Conservation (phyloP, 257 asterid species). For the Ehretia macrophylla region DNA sequence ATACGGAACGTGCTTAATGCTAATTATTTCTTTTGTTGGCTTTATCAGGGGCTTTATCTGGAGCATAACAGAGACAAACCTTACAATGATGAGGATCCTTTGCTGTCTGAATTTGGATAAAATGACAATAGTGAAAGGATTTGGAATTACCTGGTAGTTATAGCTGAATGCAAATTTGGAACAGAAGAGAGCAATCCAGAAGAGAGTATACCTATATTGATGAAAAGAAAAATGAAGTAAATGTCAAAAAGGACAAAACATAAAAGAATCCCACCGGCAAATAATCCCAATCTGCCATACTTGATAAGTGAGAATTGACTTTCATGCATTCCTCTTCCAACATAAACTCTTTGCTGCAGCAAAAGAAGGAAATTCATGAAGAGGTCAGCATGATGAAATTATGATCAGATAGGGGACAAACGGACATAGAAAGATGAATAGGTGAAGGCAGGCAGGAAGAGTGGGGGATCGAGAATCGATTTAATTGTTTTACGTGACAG, state of each 20-base stretch:
- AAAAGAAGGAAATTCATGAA: conserved; percentile 16
- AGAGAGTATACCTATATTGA: conserved; percentile 71
- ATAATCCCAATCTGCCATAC: conserved; percentile 40
- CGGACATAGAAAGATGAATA: not conserved
- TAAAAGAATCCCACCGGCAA: conserved; percentile 9
- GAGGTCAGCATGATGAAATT: conserved; percentile 16
- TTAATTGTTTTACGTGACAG: too few relatives aligned
- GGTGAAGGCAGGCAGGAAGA: too few relatives aligned
- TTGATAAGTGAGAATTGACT: conserved; percentile 86
- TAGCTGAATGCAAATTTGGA: conserved; percentile 76
- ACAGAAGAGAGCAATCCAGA: conserved; percentile 84
- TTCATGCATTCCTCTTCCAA: conserved; percentile 99
- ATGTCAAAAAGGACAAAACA: conserved; percentile 9
- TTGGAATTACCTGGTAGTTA: conserved; percentile 65
- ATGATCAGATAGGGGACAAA: not conserved
- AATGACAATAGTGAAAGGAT: conserved; percentile 12
- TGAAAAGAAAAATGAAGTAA: conserved; percentile 18
- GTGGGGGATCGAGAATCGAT: too few relatives aligned
- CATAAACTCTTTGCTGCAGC: conserved; percentile 88
- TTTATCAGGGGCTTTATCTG: conserved; percentile 87
- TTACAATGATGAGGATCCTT: conserved; percentile 8
- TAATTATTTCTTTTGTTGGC: conserved; percentile 82
- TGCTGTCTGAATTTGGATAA: not conserved
- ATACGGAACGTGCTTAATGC: conserved; percentile 59
- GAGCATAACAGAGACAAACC: conserved; percentile 19